A percentile compares a stretch with the other conserved stretches of the same genome.
Evolutionary conservation across 148 eudicot species (phyloP).

Genomic region (Tetragonia tetragonoides): DNA sequence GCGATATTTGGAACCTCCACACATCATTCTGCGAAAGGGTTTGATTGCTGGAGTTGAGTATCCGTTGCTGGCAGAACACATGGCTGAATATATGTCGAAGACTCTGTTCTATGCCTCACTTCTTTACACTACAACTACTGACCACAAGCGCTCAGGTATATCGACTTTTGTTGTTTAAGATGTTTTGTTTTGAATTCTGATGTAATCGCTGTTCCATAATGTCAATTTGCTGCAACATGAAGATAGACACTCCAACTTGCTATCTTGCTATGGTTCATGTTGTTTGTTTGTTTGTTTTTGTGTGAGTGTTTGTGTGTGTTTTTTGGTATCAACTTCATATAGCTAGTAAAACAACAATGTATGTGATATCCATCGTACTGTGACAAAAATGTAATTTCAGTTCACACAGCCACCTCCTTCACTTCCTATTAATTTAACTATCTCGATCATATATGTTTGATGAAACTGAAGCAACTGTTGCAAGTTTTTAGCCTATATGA

Average conservation of each 20-base stretch:
- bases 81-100: conserved; percentile 75
- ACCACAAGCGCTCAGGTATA: conserved; percentile 77
- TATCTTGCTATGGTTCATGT: background rate
- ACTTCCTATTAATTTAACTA: too few relatives aligned
- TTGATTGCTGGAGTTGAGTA: conserved; percentile 88
- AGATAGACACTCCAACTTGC: background rate
- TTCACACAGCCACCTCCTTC: too few relatives aligned
- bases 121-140: conserved; percentile 72
- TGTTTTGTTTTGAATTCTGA: background rate
- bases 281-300: too few relatives aligned
- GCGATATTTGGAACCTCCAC: conserved; percentile 97
- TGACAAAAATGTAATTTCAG: too few relatives aligned
- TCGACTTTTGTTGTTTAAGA: background rate
- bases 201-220: background rate
- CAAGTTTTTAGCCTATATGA: background rate
- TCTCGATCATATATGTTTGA: background rate
- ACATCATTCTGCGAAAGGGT: conserved; percentile 88
- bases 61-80: conserved; percentile 81
- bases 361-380: background rate
- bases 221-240: background rate
- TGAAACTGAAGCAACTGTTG: background rate
- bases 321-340: background rate
- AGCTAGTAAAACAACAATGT: too few relatives aligned
- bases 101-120: conserved; percentile 91
- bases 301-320: too few relatives aligned